A percentile compares a stretch with the other conserved stretches of the same genome.
Conservation (phyloP, 306 rosid species). For the Clitoria ternatea region DNA sequence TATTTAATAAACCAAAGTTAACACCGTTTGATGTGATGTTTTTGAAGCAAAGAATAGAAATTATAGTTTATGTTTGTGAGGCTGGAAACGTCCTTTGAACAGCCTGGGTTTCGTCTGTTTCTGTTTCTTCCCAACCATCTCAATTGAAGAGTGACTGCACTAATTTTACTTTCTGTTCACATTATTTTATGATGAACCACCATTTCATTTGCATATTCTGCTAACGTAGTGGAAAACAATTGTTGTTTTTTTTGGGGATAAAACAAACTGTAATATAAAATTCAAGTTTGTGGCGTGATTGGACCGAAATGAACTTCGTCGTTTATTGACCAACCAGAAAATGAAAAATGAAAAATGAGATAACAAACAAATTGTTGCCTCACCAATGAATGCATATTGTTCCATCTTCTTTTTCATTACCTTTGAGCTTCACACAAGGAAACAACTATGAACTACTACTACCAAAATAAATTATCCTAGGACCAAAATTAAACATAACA, state of each 20-base stretch:
- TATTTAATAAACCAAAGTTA: too few species aligned
- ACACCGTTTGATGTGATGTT: too few species aligned
- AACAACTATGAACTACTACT: not conserved
- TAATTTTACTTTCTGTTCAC: not conserved
- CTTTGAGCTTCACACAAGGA: conserved; percentile 16
- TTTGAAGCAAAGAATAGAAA: too few species aligned
- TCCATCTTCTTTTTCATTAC: not conserved
- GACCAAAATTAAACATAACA: not conserved
- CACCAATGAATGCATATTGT: not conserved
- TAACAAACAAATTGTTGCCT: not conserved
- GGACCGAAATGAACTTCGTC: conserved; percentile 37
- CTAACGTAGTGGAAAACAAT: not conserved
- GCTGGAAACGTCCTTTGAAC: conserved; percentile 5
- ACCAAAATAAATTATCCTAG: not conserved
- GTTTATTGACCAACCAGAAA: conserved; percentile 1
- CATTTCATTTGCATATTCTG: too few species aligned
- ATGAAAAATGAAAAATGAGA: not conserved
- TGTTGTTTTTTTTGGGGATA: not conserved
- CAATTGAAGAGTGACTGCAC: not conserved
- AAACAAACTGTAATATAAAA: not conserved
- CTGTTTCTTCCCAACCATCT: not conserved
- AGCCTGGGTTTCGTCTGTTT: not conserved
- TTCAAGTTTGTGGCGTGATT: not conserved
- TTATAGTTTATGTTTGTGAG: not conserved
- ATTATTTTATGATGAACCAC: not conserved